A percentile compares a stretch with the other conserved stretches of the same genome.
Conservation (phyloP, 2,329 filamentous ascomycete genomes). For the Xylariales sp. region DNA sequence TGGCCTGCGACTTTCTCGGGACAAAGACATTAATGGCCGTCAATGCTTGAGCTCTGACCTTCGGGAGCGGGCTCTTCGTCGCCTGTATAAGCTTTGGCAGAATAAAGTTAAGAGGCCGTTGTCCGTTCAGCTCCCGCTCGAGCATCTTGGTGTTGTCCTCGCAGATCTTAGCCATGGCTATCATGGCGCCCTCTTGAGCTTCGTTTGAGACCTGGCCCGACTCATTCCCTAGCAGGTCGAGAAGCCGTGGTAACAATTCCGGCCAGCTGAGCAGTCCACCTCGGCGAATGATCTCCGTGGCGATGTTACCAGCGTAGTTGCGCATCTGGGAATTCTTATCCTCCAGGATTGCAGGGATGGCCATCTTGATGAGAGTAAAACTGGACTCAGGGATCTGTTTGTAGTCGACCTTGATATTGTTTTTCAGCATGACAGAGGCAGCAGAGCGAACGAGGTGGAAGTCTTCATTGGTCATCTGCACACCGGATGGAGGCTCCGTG, state of each 20-base stretch:
- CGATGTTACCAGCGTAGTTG: constrained; percentile 86
- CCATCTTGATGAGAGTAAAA: constrained; percentile 72
- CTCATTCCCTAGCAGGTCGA: constrained; percentile 72
- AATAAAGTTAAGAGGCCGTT: constrained; percentile 81
- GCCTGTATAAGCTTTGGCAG: constrained; percentile 89
- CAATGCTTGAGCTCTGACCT: constrained; percentile 75
- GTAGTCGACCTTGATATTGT: constrained; percentile 75
- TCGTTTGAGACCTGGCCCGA: constrained; percentile 62
- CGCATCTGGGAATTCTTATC: constrained; percentile 80
- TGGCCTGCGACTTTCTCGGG: constrained; percentile 74
- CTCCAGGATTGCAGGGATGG: constrained; percentile 73
- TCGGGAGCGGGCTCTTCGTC: constrained; percentile 69
- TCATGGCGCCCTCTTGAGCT: constrained; percentile 90
- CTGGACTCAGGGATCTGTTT: constrained; percentile 71
- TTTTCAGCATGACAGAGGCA: constrained; percentile 93
- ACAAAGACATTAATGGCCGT: constrained; percentile 90
- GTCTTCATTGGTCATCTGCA: constrained; percentile 55
- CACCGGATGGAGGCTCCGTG: constrained; percentile 54
- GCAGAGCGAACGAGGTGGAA: constrained; percentile 78
- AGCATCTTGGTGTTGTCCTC: constrained; percentile 89
- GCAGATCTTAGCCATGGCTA: constrained; percentile 89
- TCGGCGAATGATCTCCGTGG: constrained; percentile 82
- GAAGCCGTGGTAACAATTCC: constrained; percentile 77
- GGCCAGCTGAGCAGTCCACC: constrained; percentile 90
- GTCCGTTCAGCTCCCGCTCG: constrained; percentile 82